Evolutionary conservation across 208 protist genomes (phyloP).

Genomic region (Naegleria gruberi): DNA sequence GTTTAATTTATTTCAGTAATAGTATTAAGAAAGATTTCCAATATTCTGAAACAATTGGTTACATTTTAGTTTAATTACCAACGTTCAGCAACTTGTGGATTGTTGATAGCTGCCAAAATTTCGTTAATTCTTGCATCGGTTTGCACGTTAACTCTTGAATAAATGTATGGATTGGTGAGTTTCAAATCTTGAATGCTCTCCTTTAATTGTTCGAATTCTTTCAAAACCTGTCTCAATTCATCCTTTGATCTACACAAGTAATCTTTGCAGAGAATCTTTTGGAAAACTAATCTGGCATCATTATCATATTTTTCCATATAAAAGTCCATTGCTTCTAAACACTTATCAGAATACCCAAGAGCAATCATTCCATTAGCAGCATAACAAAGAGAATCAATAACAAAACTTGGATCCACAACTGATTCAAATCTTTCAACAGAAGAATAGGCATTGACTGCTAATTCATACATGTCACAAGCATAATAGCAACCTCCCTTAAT

Average conservation of each 20-base stretch:
- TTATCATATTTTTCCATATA: not conserved
- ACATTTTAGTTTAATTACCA: no score
- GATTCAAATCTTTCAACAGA: not conserved
- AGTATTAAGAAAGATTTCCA: no score
- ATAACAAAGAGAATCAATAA: not conserved
- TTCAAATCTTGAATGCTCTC: not conserved
- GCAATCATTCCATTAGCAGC: not conserved
- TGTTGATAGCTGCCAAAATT: no score
- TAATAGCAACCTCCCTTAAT: not conserved
- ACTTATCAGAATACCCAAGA: not conserved
- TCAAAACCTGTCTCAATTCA: not conserved
- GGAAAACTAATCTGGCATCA: not conserved
- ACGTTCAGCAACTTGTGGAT: no score
- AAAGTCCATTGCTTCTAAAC: not conserved
- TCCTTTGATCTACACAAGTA: not conserved
- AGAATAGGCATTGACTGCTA: not conserved
- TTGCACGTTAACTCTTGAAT: not conserved
- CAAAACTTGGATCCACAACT: not conserved
- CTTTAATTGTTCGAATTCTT: not conserved
- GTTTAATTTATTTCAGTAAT: no score
- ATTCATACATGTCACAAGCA: not conserved
- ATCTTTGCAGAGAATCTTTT: not conserved
- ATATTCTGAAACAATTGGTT: no score
- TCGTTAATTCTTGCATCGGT: no score
- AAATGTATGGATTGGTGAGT: not conserved